Base-by-base conservation (phyloP, 345 rosid species). In the Capsella bursapastoris region DNA sequence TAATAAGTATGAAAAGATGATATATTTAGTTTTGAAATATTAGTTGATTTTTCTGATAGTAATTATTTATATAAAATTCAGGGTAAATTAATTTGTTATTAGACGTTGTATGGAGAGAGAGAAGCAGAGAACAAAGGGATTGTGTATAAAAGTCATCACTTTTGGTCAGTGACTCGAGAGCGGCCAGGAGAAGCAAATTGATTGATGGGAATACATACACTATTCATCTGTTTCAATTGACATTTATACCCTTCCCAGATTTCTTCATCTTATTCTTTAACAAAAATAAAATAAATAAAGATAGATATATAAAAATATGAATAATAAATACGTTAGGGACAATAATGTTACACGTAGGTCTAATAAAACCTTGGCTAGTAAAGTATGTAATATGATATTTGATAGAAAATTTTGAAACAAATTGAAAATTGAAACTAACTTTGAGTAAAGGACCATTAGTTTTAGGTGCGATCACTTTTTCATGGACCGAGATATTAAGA, bases 61-160 rank as follows among this genome's bases (percentile, higher is more conserved):
- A 22, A 22, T 22, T 22, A 22, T 22, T 22, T 22, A 22, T 22
- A 22, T 22, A 22, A 22, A 22, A 22, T 22, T 22, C 2, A 22
- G 25, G 25, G 2, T 22, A 2, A 22, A 22, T 22, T 22, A 22
- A 22, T 22, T 22, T 22, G 25, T 22, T 22, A 22, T 22, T 22
- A 22, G 25, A 22, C 25, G 25, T 22, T 22, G 25, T 22, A 22
- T 22, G 25, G 25, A 22, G 2, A 34, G 37, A 34, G 37, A 6
- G 37, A 34, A 2, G 7, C 50, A 45, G 34, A 35, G 9, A 25
- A 1, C 22, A 67, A 51, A 70, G 44, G 44, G 9, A 22, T 49
- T 51, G 76, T 64, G 67, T 71, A 65, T 57, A 71, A 64, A 71
- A 71, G 76, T 71, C 76, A 71, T 77, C 72, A 64, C 56, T 44